A percentile compares a stretch with the other conserved stretches of the same genome.
phyloP scores from a whole-genome alignment of 106 monocot species.

The Platanthera zijinensis region DNA sequence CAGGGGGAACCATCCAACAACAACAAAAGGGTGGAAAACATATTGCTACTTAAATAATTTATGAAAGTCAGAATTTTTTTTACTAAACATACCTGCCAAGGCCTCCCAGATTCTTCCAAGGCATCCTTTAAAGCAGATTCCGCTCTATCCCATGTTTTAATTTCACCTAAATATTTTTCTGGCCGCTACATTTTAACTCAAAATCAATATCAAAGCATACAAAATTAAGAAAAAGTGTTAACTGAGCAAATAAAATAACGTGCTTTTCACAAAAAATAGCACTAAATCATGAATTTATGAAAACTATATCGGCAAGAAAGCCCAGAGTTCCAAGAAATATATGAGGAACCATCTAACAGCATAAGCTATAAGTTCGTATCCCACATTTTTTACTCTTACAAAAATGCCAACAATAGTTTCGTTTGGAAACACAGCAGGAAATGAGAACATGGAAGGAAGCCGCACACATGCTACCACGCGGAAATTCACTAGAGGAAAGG shows the following conservation, averaged over 20 bases:
- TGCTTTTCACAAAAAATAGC: background rate
- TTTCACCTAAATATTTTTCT: conserved; percentile 88
- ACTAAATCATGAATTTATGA: background rate
- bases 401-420: no score
- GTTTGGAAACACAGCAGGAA: no score
- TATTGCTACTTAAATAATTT: background rate
- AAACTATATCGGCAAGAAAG: background rate
- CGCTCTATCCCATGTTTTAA: conserved; percentile 92
- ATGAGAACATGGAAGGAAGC: no score
- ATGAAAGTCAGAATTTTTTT: background rate
- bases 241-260: background rate
- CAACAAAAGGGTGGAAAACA: background rate
- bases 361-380: background rate
- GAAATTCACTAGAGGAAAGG: no score
- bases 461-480: no score
- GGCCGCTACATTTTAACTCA: conserved; percentile 50
- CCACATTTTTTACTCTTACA: no score
- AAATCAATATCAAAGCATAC: background rate
- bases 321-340: background rate
- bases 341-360: background rate
- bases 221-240: background rate
- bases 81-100: conserved; percentile 67
- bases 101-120: conserved; percentile 71
- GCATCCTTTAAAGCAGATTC: conserved; percentile 84
- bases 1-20: no score